These are phyloP conservation scores for Smittium culicis DNA, from an alignment of 371 early-diverging fungal species.

Conservation along the genomic window DNA sequence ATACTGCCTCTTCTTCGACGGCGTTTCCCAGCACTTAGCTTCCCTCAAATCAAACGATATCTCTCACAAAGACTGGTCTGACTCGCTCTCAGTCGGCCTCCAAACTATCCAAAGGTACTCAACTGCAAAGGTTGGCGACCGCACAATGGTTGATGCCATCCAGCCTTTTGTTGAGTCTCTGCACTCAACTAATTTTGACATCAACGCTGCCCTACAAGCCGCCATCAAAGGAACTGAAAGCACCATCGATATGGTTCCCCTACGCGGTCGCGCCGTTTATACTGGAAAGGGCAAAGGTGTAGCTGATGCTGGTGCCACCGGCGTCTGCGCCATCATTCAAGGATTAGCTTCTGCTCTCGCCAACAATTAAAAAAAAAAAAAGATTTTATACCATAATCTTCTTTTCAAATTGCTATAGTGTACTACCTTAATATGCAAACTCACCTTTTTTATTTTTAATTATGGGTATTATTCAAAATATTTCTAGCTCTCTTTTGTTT, in stretches of 20 bases:
- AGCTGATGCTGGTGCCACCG: slow-evolving; percentile 60
- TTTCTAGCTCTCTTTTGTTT: no score
- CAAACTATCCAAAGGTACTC: slow-evolving; percentile 50
- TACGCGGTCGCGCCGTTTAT: slow-evolving; percentile 57
- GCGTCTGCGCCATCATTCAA: slow-evolving; percentile 39
- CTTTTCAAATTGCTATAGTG: no score
- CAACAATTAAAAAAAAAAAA: no score
- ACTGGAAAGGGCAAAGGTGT: slow-evolving; percentile 36
- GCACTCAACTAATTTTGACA: slow-evolving; percentile 32
- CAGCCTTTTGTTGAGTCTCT: slow-evolving; percentile 38
- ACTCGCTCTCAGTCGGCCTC: slow-evolving; percentile 39
- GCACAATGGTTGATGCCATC: slow-evolving; percentile 64
- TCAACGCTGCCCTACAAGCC: slow-evolving; percentile 36
- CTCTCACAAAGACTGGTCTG: slow-evolving; percentile 24
- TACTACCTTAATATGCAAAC: no score
- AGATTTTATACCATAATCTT: no score
- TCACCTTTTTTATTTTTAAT: no score
- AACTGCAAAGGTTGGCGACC: slow-evolving; percentile 55
- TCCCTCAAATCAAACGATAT: slow-evolving; percentile 14
- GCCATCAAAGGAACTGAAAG: slow-evolving; percentile 41
- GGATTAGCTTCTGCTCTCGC: slow-evolving; percentile 27
- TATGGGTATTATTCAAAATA: no score
- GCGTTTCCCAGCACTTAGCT: slow-evolving; percentile 42
- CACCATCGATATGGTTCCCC: slow-evolving; percentile 43
- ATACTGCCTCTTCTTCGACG: slow-evolving; percentile 59